A percentile compares a stretch with the other conserved stretches of the same genome.
Evolutionary conservation across 2,329 filamentous ascomycete species (phyloP).

Genomic region (Aciculosporium take): DNA sequence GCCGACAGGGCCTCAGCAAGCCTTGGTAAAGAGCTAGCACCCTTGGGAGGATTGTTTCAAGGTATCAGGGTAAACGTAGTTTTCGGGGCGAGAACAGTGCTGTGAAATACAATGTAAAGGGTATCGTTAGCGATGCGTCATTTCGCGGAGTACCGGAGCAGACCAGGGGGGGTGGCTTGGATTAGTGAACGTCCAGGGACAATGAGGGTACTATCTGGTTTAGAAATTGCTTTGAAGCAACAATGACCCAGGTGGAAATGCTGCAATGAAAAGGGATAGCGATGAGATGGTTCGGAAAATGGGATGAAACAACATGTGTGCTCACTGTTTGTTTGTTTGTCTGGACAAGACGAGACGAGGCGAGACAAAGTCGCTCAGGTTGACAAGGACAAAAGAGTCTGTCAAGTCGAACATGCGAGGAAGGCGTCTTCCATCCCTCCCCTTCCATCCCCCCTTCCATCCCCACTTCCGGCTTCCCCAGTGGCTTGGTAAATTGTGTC

Average conservation of each 20-base stretch:
- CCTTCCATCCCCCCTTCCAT: no score
- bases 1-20: background rate
- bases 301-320: background rate
- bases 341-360: background rate
- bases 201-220: background rate
- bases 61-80: background rate
- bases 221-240: background rate
- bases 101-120: background rate
- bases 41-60: background rate
- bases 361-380: background rate
- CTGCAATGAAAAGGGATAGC: background rate
- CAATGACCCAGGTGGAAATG: background rate
- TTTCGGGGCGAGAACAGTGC: background rate
- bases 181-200: background rate
- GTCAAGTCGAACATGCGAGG: background rate
- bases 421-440: background rate
- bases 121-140: slow-evolving; percentile 2
- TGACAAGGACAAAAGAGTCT: background rate
- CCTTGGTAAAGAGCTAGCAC: background rate
- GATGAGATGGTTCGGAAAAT: background rate
- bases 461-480: no score
- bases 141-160: slow-evolving; percentile 2
- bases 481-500: no score
- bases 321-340: background rate
- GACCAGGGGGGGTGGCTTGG: background rate